Evolutionary conservation across 805 yeast genomes (phyloP), one percentile per base, ranked within the genome.

Genomic region (Lachancea meyersii): DNA sequence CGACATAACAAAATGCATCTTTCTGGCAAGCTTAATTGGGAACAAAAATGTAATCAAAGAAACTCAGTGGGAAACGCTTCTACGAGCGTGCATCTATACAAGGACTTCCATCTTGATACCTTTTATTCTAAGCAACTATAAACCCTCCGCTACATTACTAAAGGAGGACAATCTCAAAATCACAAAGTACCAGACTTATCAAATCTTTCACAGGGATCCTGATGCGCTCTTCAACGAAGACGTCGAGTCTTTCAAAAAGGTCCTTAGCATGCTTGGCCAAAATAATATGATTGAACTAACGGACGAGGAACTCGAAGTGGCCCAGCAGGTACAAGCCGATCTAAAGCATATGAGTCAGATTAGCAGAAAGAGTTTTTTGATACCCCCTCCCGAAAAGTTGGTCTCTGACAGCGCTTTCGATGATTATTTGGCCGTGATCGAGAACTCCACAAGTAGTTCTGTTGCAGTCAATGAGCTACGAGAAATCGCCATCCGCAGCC

Each of bases 301-400:
- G 3, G 51, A 52, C 35, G 47, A 45, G 20, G 61, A 58, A 40
- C n/a, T 21, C 1, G 46, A 45, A 10, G 48, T 37, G 2, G 26
- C 31, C 23, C 8, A 23, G 34, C 11, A 41, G 38, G 17, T 36
- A 46, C 18, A 31, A 30, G 5, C 35, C 4, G 41, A 44, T 11
- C 16, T 46, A 3, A 18, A 37, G 6, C 31, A 17, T 8, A 40
- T 51, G 14, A 39, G 42, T 6, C 16, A 16, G 9, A 38, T 39
- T 7, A 13, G 41, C 5, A 34, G 37, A 17, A 31, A 28, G 28
- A 4, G 41, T 44, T 21, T 23, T 19, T 14, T 26, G 16, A 26
- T 37, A 2, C 2, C 28, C 21, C 18, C 34, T n/a, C 49, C 71
- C 11, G 73, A 70, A 16, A 54, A 62, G 9, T 58, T 73, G 11